These are phyloP conservation scores for Kazachstania kunashirensis DNA, from an alignment of 805 yeast species.

Conservation along the genomic window DNA sequence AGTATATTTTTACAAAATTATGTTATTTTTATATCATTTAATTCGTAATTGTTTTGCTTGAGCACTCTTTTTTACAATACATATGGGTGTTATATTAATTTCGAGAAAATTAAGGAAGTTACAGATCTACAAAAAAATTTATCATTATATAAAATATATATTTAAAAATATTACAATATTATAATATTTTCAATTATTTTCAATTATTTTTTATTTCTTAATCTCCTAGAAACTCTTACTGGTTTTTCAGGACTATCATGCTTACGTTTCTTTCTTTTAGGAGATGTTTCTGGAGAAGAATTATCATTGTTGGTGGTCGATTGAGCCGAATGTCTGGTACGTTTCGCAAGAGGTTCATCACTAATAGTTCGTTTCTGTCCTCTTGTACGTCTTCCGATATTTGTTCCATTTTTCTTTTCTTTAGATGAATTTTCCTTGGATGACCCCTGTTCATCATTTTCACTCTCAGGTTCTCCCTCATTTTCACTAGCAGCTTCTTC, in stretches of 20 bases:
- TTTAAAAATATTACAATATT: background rate
- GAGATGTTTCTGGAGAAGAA: constrained; percentile 9
- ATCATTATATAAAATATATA: background rate
- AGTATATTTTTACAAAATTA: constrained; percentile 1
- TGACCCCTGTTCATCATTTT: background rate
- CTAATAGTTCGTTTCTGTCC: background rate
- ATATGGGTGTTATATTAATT: too few relatives aligned
- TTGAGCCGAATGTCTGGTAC: constrained; percentile 17
- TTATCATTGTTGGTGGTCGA: constrained; percentile 6
- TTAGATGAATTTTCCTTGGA: background rate
- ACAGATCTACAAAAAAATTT: too few relatives aligned
- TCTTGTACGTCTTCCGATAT: constrained; percentile 4
- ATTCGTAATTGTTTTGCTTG: too few relatives aligned
- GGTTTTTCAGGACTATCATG: constrained; percentile 2
- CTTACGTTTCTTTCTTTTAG: constrained; percentile 14
- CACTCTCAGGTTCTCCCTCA: background rate
- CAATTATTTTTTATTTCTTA: constrained; percentile 20
- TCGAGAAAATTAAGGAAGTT: too few relatives aligned
- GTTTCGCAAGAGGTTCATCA: constrained; percentile 17
- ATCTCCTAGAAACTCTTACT: constrained; percentile 23
- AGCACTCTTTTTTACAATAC: background rate
- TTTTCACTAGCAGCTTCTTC: background rate
- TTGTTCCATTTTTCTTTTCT: constrained; percentile 1
- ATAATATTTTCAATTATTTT: background rate
- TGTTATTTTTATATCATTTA: background rate